Evolutionary conservation across 345 rosid genomes (phyloP), one percentile per base, ranked within the genome.

Genomic region (Arabis hirsuta): DNA sequence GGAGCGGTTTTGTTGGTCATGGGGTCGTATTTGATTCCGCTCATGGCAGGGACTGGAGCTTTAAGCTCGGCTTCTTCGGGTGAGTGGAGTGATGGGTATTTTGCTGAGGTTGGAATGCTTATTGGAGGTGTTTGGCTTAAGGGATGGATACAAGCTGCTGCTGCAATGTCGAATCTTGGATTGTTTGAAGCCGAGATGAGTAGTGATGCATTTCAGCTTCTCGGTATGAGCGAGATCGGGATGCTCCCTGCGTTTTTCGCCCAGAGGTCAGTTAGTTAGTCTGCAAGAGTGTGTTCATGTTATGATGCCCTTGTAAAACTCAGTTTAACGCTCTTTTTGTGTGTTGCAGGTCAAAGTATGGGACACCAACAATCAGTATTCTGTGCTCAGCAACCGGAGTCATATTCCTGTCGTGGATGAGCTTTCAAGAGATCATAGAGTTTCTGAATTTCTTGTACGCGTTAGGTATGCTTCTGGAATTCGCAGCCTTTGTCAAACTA

Each of bases 141-240:
- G 55, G 85, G 90, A 73, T 93, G 98, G 97, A 87, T 90, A 65
- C 98, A 93, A 80, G 97, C 91, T 6, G 94, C 98, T 77, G 84
- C 98, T 32, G 98, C 94, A 2, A 83, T 86, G 92, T 93, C 98
- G 3, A 93, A 93, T 65, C 62, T 93, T 73, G 98, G 97, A n/a
- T 75, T 93, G 80, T 93, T 90, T 81, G 97, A 89, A 80, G 98
- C 98, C 2, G 98, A 93, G 80, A 90, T 93, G 98, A 93, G 98
- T 67, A 83, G 83, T 27, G 98, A 90, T 77, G 92, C 97, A 6
- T 93, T 86, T 51, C 98, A 93, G 75, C 89, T 93, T 76, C 92
- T 93, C 22, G 98, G 98, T 59, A 93, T 90, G 97, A 87, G 96
- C 26, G 97, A 89, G 73, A 84, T 90, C 24, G 96, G 98, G 47